Conservation (phyloP, 176 grass and related monocot genomes). For the Hsuehochloa calcarea region DNA sequence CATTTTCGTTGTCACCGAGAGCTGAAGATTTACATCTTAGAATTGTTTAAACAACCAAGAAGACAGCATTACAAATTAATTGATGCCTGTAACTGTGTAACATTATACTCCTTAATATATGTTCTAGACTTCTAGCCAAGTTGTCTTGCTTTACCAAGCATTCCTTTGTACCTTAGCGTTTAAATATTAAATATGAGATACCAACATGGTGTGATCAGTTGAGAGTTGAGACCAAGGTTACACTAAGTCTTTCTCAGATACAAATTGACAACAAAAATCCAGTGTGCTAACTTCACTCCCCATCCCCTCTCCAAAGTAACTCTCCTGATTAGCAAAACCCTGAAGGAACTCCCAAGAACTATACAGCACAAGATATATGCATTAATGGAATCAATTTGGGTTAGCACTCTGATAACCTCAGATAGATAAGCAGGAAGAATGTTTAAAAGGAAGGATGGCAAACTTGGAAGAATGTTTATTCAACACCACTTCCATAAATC, state of each 20-base stretch:
- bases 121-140: background rate
- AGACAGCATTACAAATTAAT: background rate
- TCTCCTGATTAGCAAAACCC: background rate
- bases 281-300: background rate
- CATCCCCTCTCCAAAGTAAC: background rate
- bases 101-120: slow-evolving; percentile 14
- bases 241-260: background rate
- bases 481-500: background rate
- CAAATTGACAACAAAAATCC: slow-evolving; percentile 9
- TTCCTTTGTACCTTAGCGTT: background rate
- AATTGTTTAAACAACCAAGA: slow-evolving; percentile 16
- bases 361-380: background rate
- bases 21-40: background rate
- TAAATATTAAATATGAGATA: background rate
- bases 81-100: background rate
- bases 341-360: background rate
- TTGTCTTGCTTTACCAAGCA: background rate
- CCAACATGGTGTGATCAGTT: background rate
- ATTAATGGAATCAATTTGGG: background rate
- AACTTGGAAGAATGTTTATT: slow-evolving; percentile 9
- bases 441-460: background rate
- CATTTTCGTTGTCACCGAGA: background rate
- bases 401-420: background rate
- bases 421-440: background rate
- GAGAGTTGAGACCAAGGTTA: background rate